Evolutionary conservation across 352 stramenopile species (phyloP), one percentile per base, ranked within the genome.

Genomic region (Phytophthora hybrid): DNA sequence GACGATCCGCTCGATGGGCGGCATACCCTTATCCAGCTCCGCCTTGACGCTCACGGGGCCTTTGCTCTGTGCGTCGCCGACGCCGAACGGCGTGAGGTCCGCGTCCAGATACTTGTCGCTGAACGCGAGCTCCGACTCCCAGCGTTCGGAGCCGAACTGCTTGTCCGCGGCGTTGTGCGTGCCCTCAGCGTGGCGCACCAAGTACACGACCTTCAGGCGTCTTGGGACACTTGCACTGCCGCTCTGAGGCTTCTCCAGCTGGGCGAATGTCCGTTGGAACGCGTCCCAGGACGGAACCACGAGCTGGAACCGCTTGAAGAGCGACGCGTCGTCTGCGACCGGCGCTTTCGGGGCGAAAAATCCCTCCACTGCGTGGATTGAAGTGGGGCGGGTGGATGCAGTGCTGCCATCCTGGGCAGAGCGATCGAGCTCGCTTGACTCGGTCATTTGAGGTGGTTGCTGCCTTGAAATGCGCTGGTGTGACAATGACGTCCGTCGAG

Each of bases 161-260:
- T 80, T 74, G 66, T 88, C 82, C 4, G 82, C 78, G 5, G 79
- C 83, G 63, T 95, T 95, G 73, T 95, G 86, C 54, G 74, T 78
- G n/a, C 86, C 88, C 66, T 95, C 82, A 21, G 82, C 87, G 54
- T 94, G 88, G 23, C 88, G 85, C 60, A 95, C 78, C n/a, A 93
- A 79, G 78, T 93, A 94, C 19, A 93, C 67, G 59, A 90, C 85
- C 73, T 93, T 95, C 61, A 92, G 58, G 26, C 76, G 68, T 31
- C 66, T 73, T 37, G 54, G 39, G 29, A 59, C 60, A 39, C 18
- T 63, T 5, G 8, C 10, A 1, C 31, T 51, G 19, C 29, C 19
- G 7, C 7, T 3, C 23, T 26, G 23, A 26, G n/a, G 53, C 49
- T 71, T 77, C 41, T 75, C 59, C 18, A 76, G 59, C 19, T 79